phyloP scores from a whole-genome alignment of 805 yeast genomes.

The Pichia scutulata region DNA sequence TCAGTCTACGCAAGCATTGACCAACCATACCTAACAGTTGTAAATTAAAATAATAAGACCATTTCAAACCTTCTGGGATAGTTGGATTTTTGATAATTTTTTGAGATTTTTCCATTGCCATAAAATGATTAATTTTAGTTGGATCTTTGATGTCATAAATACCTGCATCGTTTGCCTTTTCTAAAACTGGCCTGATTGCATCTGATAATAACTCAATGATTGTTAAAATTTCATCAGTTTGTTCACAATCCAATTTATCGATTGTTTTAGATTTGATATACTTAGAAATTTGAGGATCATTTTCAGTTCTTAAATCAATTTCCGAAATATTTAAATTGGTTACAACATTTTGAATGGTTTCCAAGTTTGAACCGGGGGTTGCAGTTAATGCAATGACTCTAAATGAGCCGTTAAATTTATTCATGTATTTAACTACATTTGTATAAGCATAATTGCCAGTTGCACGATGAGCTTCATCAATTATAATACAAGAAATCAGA shows the following conservation, averaged over 20 bases:
- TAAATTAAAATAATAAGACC: conserved; percentile 59
- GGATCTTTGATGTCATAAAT: conserved; percentile 65
- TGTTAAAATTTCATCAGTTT: conserved; percentile 47
- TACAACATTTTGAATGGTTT: conserved; percentile 81
- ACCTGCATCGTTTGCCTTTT: conserved; percentile 54
- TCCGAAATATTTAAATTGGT: conserved; percentile 64
- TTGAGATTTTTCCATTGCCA: conserved; percentile 62
- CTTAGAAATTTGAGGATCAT: conserved; percentile 67
- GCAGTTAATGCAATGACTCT: conserved; percentile 87
- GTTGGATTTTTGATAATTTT: conserved; percentile 44
- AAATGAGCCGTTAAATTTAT: conserved; percentile 55
- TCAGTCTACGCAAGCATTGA: conserved; percentile 57
- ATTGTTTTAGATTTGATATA: conserved; percentile 67
- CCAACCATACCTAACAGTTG: conserved; percentile 66
- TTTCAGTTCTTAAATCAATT: conserved; percentile 82
- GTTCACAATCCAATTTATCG: conserved; percentile 49
- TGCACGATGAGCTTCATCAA: conserved; percentile 96
- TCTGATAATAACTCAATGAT: conserved; percentile 47
- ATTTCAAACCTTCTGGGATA: conserved; percentile 61
- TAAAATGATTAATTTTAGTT: conserved; percentile 56
- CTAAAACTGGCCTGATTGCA: conserved; percentile 61
- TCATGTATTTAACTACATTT: conserved; percentile 64
- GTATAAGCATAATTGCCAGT: conserved; percentile 86
- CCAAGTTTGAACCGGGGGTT: conserved; percentile 86
- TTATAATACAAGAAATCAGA: conserved; percentile 62